Evolutionary conservation across 352 stramenopile genomes (phyloP).

Genomic region (Hyaloperonospora brassicae): DNA sequence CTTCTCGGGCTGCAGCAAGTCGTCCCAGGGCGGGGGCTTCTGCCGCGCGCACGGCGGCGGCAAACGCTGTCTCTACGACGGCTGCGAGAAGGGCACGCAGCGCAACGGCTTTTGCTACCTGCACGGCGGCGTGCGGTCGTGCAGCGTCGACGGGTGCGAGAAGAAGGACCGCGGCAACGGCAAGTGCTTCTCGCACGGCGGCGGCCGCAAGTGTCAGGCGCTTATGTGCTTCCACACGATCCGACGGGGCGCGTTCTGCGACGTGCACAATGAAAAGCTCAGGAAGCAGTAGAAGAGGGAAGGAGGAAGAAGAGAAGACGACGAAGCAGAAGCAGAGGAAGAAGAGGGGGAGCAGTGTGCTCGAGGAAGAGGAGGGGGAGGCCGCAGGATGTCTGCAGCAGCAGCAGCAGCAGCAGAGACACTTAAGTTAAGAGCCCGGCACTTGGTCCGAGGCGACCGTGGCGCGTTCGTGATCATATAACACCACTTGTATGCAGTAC

Average conservation of each 20-base stretch:
- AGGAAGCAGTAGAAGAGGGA: conserved; percentile 9
- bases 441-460: too few relatives aligned
- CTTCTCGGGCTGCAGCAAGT: conserved; percentile 65
- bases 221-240: conserved; percentile 61
- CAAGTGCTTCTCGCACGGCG: conserved; percentile 74
- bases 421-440: too few relatives aligned
- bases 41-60: conserved; percentile 72
- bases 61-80: conserved; percentile 66
- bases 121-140: conserved; percentile 69
- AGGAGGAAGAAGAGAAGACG: too few relatives aligned
- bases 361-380: too few relatives aligned
- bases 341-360: too few relatives aligned
- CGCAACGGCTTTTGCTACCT: conserved; percentile 77
- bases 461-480: too few relatives aligned
- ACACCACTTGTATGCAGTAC: too few relatives aligned
- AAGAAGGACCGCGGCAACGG: conserved; percentile 82
- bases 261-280: conserved; percentile 36
- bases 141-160: conserved; percentile 55
- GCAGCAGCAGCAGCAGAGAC: too few relatives aligned
- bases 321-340: too few relatives aligned
- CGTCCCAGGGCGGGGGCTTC: conserved; percentile 63
- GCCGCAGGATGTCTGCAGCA: too few relatives aligned
- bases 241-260: conserved; percentile 53
- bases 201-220: conserved; percentile 60
- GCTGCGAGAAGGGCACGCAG: conserved; percentile 72